Conservation (phyloP, 495 filamentous ascomycete species). For the Letharia lupina region DNA sequence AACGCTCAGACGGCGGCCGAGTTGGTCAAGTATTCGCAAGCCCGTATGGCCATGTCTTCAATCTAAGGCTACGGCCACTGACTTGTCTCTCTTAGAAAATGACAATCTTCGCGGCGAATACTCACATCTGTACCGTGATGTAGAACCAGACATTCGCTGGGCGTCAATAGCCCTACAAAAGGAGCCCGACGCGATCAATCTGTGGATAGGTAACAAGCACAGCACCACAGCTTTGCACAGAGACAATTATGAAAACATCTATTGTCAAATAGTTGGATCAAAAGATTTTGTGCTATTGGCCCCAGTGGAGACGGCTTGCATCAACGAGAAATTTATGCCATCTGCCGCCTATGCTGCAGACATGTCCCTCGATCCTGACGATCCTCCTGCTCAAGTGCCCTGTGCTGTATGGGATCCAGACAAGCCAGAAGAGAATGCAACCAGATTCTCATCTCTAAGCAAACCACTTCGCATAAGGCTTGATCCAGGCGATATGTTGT, state of each 20-base stretch:
- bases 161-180: slow-evolving; percentile 55
- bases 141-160: slow-evolving; percentile 52
- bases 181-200: slow-evolving; percentile 51
- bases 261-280: slow-evolving; percentile 58
- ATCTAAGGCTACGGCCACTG: neutral
- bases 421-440: slow-evolving; percentile 36
- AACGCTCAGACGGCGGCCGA: neutral
- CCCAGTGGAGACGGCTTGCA: slow-evolving; percentile 51
- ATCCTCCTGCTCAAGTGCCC: slow-evolving; percentile 40
- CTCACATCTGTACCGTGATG: slow-evolving; percentile 43
- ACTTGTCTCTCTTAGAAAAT: slow-evolving; percentile 45
- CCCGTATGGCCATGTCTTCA: slow-evolving; percentile 29
- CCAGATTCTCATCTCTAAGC: slow-evolving; percentile 46
- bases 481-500: slow-evolving; percentile 68
- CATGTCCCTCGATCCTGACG: slow-evolving; percentile 30
- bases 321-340: slow-evolving; percentile 48
- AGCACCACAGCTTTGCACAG: slow-evolving; percentile 63
- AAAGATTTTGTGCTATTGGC: slow-evolving; percentile 68
- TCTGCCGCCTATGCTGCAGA: slow-evolving; percentile 42
- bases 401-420: slow-evolving; percentile 69
- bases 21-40: slow-evolving; percentile 40
- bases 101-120: slow-evolving; percentile 70
- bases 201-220: slow-evolving; percentile 66
- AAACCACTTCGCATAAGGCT: slow-evolving; percentile 52
- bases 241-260: slow-evolving; percentile 77